Percentiles rank a stretch among this genome's conserved stretches.
These are phyloP conservation scores for Penicillium samsonianum DNA, from an alignment of 495 filamentous ascomycete species.

Conservation along the genomic window DNA sequence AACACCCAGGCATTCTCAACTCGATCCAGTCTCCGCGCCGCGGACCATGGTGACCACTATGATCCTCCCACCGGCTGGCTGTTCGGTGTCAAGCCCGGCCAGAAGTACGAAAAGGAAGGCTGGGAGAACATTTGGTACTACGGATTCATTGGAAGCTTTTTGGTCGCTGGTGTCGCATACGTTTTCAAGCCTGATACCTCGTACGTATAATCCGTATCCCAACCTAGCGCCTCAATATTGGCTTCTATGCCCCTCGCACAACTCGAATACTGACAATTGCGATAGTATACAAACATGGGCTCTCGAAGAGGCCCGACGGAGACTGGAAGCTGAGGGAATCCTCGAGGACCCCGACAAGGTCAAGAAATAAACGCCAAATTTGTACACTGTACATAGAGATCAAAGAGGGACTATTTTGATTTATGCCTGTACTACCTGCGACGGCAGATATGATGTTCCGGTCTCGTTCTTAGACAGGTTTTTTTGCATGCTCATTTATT, in stretches of 20 bases:
- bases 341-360: slow-evolving; percentile 68
- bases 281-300: slow-evolving; percentile 98
- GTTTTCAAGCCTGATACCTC: slow-evolving; percentile 98
- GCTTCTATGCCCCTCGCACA: slow-evolving; percentile 3
- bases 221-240: not conserved
- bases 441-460: slow-evolving; percentile 40
- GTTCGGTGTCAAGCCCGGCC: slow-evolving; percentile 84
- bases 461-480: slow-evolving; percentile 44
- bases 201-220: slow-evolving; percentile 58
- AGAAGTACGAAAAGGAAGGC: slow-evolving; percentile 93
- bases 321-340: slow-evolving; percentile 94
- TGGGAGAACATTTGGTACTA: slow-evolving; percentile 91
- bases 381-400: slow-evolving; percentile 53
- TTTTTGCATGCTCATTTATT: slow-evolving; percentile 41
- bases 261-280: slow-evolving; percentile 27
- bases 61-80: slow-evolving; percentile 92
- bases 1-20: slow-evolving; percentile 47
- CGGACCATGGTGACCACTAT: slow-evolving; percentile 74
- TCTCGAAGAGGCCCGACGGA: slow-evolving; percentile 88
- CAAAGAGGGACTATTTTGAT: slow-evolving; percentile 37
- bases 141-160: slow-evolving; percentile 84
- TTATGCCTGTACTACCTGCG: slow-evolving; percentile 35
- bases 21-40: slow-evolving; percentile 42
- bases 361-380: slow-evolving; percentile 40
- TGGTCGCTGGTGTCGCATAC: slow-evolving; percentile 76